A percentile compares a stretch with the other conserved stretches of the same genome.
phyloP scores from a whole-genome alignment of 1,139 yeast genomes.

The Pichia norvegensis region DNA sequence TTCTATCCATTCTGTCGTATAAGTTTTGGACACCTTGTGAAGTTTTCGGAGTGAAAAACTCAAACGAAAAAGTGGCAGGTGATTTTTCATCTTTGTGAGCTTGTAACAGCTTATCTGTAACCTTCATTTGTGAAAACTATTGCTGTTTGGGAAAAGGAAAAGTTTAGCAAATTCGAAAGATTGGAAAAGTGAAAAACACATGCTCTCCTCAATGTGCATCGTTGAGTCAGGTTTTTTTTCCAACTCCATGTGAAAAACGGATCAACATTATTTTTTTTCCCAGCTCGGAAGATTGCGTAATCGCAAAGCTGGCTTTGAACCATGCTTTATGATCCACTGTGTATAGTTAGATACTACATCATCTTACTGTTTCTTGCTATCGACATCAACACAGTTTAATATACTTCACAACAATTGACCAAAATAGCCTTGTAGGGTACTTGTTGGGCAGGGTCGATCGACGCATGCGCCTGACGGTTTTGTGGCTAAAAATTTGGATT shows the following conservation, averaged over 20 bases:
- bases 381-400: too few relatives aligned
- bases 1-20: slow-evolving; percentile 95
- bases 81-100: slow-evolving; percentile 32
- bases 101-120: slow-evolving; percentile 43
- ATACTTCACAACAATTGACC: too few relatives aligned
- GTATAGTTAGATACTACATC: too few relatives aligned
- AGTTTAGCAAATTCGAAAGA: neutral
- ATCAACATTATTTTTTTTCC: neutral
- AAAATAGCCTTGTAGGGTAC: too few relatives aligned
- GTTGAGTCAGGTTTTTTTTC: neutral
- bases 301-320: too few relatives aligned
- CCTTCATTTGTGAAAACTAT: slow-evolving; percentile 32
- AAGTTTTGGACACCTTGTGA: slow-evolving; percentile 93
- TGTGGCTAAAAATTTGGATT: too few relatives aligned
- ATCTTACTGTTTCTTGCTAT: too few relatives aligned
- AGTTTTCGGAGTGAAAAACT: slow-evolving; percentile 97
- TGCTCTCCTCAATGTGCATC: neutral
- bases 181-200: neutral
- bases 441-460: neutral
- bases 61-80: slow-evolving; percentile 82
- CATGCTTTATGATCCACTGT: too few relatives aligned
- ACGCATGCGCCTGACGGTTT: too few relatives aligned
- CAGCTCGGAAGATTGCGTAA: too few relatives aligned
- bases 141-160: neutral
- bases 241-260: neutral